Conservation (phyloP, 805 yeast genomes). For the Wickerhamiella galacta region DNA sequence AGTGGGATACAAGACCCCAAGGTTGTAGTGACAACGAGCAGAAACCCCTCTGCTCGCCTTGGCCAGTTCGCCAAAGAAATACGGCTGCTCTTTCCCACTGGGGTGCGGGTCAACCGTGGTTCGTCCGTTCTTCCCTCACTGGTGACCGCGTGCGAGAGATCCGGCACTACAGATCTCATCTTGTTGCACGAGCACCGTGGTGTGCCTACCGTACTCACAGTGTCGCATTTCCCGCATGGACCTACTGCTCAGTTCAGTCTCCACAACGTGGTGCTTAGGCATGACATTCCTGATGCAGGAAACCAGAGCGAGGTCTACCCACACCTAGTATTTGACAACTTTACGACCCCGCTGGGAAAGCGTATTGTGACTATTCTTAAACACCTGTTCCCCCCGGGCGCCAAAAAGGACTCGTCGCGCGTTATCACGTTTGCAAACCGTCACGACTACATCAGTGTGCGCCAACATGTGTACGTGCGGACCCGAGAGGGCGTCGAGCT, state of each 20-base stretch:
- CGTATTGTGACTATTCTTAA: conserved; percentile 67
- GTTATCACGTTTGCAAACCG: conserved; percentile 85
- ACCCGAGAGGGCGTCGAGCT: conserved; percentile 79
- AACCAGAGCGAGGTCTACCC: conserved; percentile 87
- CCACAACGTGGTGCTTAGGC: conserved; percentile 88
- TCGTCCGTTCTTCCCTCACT: conserved; percentile 70
- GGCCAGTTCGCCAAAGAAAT: conserved; percentile 89
- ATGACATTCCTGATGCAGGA: conserved; percentile 74
- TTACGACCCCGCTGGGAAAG: conserved; percentile 62
- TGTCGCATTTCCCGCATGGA: conserved; percentile 95
- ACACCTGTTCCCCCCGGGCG: conserved; percentile 95
- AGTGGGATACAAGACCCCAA: conserved; percentile 86
- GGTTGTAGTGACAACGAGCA: conserved; percentile 78
- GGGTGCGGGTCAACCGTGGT: conserved; percentile 85
- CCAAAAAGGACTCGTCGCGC: conserved; percentile 70
- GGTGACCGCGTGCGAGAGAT: conserved; percentile 65
- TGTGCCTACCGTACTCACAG: conserved; percentile 84
- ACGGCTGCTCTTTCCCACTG: conserved; percentile 74
- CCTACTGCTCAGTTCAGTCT: conserved; percentile 89
- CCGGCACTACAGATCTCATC: conserved; percentile 70
- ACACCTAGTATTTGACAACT: conserved; percentile 83
- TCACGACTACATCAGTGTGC: conserved; percentile 82
- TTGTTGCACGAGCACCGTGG: conserved; percentile 94
- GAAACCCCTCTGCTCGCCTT: conserved; percentile 75
- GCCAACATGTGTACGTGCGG: conserved; percentile 88